Evolutionary conservation across 73 alveolate species (phyloP).

Genomic region (Tetrahymena malaccensis): DNA sequence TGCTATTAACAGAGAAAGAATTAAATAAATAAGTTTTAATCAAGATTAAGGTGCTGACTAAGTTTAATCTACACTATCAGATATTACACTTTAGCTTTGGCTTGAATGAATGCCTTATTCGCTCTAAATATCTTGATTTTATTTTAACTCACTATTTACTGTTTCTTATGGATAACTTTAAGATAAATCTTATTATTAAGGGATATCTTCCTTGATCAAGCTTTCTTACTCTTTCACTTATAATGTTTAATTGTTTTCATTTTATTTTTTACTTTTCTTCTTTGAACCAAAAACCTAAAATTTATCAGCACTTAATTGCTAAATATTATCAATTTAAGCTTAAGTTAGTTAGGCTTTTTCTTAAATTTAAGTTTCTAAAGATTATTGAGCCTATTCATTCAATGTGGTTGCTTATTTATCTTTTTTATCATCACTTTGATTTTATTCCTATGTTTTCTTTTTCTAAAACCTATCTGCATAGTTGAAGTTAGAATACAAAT

Average conservation of each 20-base stretch:
- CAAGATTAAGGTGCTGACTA: not conserved
- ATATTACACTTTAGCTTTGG: not conserved
- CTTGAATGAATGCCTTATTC: no score
- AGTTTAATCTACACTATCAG: not conserved
- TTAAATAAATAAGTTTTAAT: not conserved
- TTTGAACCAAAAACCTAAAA: not conserved
- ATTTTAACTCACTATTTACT: not conserved
- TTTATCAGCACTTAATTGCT: not conserved
- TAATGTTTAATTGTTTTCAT: not conserved
- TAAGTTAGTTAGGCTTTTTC: not conserved
- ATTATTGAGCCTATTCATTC: not conserved
- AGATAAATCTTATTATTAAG: not conserved
- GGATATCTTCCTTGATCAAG: not conserved
- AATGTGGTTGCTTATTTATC: not conserved
- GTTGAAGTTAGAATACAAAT: not conserved
- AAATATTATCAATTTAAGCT: not conserved
- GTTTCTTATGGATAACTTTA: not conserved
- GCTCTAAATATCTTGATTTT: not conserved
- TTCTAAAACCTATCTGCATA: not conserved
- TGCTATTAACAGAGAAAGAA: not conserved
- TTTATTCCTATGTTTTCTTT: not conserved
- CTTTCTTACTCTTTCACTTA: not conserved
- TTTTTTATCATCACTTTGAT: not conserved
- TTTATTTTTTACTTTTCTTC: not conserved
- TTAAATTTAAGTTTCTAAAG: not conserved